Evolutionary conservation across 345 rosid genomes (phyloP).

Genomic region (Aquilaria sinensis): DNA sequence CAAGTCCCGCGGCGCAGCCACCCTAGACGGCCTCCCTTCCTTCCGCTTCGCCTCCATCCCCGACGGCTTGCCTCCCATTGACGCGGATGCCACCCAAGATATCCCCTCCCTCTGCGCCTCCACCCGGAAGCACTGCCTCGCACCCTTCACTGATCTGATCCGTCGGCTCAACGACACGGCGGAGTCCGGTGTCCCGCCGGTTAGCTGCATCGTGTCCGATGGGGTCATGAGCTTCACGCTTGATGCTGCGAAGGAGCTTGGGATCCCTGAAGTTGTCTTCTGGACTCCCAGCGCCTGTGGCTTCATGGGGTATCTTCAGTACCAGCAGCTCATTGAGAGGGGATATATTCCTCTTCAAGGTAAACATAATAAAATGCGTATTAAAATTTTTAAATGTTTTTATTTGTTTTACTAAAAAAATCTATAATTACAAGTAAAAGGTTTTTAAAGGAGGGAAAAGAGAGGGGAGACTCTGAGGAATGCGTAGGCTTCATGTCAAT

Average conservation of each 20-base stretch:
- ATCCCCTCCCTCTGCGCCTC: constrained; percentile 31
- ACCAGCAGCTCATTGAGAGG: constrained; percentile 18
- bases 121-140: constrained; percentile 23
- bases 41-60: constrained; percentile 36
- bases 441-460: too few species aligned
- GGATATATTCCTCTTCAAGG: constrained; percentile 43
- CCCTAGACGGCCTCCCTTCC: constrained; percentile 31
- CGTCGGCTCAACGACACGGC: constrained; percentile 18
- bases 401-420: too few species aligned
- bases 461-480: too few species aligned
- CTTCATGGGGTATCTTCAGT: constrained; percentile 22
- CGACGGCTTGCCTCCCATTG: constrained; percentile 35
- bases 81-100: constrained; percentile 36
- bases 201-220: constrained; percentile 40
- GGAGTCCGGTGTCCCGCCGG: constrained; percentile 16
- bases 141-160: constrained; percentile 28
- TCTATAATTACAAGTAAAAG: too few species aligned
- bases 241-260: constrained; percentile 31
- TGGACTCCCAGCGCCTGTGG: constrained; percentile 41
- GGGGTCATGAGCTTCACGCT: constrained; percentile 33
- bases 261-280: constrained; percentile 30
- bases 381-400: neutral
- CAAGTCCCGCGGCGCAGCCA: constrained; percentile 23
- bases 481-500: too few species aligned
- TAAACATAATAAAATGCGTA: neutral